These are phyloP conservation scores for Taphrina betulina DNA, from an alignment of 1,139 yeast species.

Conservation along the genomic window DNA sequence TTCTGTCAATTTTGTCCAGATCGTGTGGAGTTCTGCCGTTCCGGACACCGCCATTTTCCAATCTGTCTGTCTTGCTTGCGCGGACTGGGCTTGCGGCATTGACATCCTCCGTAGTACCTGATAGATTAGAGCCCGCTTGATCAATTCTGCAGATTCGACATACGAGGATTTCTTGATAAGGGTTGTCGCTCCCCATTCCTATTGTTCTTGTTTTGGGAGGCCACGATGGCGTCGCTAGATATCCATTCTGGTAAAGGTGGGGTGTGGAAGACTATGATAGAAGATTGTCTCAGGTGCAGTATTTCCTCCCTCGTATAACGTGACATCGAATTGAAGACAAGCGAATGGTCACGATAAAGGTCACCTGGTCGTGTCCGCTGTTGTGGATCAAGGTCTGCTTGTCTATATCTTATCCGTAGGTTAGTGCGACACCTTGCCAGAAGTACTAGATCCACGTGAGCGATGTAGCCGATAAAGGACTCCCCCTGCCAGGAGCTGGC, in stretches of 20 bases:
- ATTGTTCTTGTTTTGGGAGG: conserved; percentile 1
- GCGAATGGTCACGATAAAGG: too few species aligned
- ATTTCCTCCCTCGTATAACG: conserved; percentile 18
- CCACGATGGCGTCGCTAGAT: conserved; percentile 21
- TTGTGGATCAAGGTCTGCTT: too few species aligned
- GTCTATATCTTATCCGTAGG: too few species aligned
- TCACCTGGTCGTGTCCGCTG: too few species aligned
- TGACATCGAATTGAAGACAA: too few species aligned
- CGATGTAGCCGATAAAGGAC: too few species aligned
- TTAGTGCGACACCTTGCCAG: too few species aligned
- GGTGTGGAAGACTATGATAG: conserved; percentile 8
- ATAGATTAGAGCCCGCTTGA: background rate
- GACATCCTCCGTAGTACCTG: conserved; percentile 6
- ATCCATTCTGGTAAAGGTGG: conserved; percentile 29
- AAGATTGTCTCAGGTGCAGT: conserved; percentile 21
- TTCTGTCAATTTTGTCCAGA: conserved; percentile 2
- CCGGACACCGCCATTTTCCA: background rate
- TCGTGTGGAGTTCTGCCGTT: background rate
- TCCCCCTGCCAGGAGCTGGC: too few species aligned
- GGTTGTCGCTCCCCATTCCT: conserved; percentile 3
- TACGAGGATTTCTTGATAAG: background rate
- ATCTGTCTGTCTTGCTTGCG: background rate
- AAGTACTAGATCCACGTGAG: too few species aligned
- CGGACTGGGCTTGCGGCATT: background rate
- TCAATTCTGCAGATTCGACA: background rate